Evolutionary conservation across 1,284 basidiomycete species (phyloP), one percentile per base, ranked within the genome.

Genomic region (Meira nashicola): DNA sequence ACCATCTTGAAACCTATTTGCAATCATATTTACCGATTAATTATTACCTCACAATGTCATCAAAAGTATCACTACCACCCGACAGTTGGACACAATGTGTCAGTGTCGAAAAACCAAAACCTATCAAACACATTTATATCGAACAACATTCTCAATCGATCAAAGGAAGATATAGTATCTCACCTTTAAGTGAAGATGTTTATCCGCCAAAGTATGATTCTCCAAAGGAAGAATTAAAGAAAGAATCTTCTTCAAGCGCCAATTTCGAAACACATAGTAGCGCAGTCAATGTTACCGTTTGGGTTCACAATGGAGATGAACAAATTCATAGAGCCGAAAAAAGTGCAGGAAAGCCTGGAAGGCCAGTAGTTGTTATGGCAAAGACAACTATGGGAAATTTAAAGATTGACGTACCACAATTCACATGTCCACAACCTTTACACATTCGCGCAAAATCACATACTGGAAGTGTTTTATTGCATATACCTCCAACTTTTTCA

Each of bases 401-500:
- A 38, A 33, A 55, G 4, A 56, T 71, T 43, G 17, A 21, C 19
- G 50, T 71, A 25, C 69, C 69, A n/a, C 17, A 51, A 11, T 75
- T 73, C 54, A 44, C 55, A 10, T 65, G 64, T 15, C 53, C 63
- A 7, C 47, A 59, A 4, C 73, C 73, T 10, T 59, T 75, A 52
- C 54, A 65, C 50, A 67, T 75, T 48, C 57, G 60, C 0, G 68
- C 62, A 19, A 63, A 68, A 11, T 59, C 66, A 0, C 10, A 23
- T n/a, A 63, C 54, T 23, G 73, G 71, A 14, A 62, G 68, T 51
- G 60, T 71, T 40, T 63, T 60, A 40, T 54, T 75, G 39, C 51
- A 49, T 47, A 55, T 75, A 2, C 73, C 73, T 40, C 48, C 59
- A 9, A 55, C 59, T 7, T 75, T 75, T 50, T 60, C 60, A 15